A percentile compares a stretch with the other conserved stretches of the same genome.
Conservation (phyloP, 345 rosid species). For the Populus deltoides region DNA sequence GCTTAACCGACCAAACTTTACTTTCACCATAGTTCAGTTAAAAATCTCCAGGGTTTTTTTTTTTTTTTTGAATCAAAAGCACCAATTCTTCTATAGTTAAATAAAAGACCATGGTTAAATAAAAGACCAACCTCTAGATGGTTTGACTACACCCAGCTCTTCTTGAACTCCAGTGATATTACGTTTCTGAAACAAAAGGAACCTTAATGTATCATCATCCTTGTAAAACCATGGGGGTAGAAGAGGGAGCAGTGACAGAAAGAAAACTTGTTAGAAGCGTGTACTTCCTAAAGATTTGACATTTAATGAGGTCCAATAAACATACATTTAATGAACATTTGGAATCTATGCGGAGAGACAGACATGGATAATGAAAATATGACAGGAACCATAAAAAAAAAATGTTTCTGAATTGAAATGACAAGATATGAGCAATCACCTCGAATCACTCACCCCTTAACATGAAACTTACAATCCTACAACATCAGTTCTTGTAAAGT, state of each 20-base stretch:
- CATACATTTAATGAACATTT: not conserved
- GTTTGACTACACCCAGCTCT: conserved; percentile 8
- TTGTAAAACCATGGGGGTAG: not conserved
- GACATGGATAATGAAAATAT: not conserved
- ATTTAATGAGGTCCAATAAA: not conserved
- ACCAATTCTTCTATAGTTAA: not conserved
- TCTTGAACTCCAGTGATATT: conserved; percentile 38
- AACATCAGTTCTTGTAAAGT: too few species aligned
- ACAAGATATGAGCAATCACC: not conserved
- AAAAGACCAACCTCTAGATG: conserved; percentile 30
- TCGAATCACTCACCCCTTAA: not conserved
- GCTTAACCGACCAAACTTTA: not conserved
- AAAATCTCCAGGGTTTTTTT: too few species aligned
- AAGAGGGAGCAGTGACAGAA: not conserved
- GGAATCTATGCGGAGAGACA: not conserved
- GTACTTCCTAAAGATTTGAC: not conserved
- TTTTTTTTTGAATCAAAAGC: not conserved
- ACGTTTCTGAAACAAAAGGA: conserved; percentile 31
- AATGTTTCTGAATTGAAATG: not conserved
- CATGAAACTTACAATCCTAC: not conserved
- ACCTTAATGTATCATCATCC: not conserved
- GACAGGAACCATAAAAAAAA: not conserved
- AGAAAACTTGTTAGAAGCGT: not conserved
- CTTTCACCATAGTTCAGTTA: not conserved
- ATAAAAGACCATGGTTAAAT: conserved; percentile 3